Evolutionary conservation across 108 stramenopile species (phyloP).

Genomic region (Parietichytrium sp.): DNA sequence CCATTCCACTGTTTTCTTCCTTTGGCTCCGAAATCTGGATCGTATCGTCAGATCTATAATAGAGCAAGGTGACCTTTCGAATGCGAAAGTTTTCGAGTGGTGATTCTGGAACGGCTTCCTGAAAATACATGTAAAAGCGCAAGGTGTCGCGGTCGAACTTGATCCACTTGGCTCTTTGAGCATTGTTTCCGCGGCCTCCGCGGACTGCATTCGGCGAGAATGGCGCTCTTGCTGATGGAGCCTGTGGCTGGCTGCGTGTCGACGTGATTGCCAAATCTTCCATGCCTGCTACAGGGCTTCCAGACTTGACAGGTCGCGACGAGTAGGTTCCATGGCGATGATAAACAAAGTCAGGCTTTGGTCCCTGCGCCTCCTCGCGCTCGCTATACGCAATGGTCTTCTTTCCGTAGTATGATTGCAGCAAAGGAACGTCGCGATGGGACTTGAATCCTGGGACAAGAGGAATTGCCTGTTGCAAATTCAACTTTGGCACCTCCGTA

Average conservation of each 20-base stretch:
- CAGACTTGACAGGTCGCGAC: not conserved
- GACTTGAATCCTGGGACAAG: not conserved
- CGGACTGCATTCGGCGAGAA: not conserved
- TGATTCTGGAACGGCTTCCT: not conserved
- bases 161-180: slow-evolving; percentile 36
- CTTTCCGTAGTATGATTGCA: slow-evolving; percentile 9
- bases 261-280: not conserved
- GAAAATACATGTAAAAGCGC: slow-evolving; percentile 1
- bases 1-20: not conserved
- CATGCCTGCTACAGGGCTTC: not conserved
- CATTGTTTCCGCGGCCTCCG: no score
- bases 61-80: not conserved
- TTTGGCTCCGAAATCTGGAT: slow-evolving; percentile 14
- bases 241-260: not conserved
- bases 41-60: not conserved
- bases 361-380: slow-evolving; percentile 10
- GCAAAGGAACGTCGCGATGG: not conserved
- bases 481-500: not conserved
- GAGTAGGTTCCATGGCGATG: slow-evolving; percentile 19
- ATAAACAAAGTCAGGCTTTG: not conserved
- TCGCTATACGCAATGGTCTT: not conserved
- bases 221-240: not conserved
- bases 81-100: not conserved
- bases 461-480: not conserved
- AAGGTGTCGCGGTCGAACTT: not conserved